Conservation (phyloP, 164 flowering plant genomes). For the Litsea cubeba region DNA sequence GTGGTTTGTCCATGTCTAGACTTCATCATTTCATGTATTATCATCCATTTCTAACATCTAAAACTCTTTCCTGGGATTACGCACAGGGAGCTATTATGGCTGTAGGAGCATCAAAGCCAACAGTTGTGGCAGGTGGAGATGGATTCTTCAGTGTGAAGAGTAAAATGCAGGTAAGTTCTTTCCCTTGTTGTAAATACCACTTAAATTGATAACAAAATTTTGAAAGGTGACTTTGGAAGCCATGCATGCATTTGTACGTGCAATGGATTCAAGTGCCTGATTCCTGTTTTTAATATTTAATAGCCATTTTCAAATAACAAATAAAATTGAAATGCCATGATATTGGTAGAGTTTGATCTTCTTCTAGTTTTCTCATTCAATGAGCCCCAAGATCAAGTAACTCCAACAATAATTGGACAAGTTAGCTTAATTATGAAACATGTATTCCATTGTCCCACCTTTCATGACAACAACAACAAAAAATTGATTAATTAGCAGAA, state of each 20-base stretch:
- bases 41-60: neutral
- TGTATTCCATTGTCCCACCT: too few relatives aligned
- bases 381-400: neutral
- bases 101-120: conserved; percentile 96
- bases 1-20: conserved; percentile 8
- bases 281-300: neutral
- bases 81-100: conserved; percentile 96
- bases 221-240: neutral
- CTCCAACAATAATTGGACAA: neutral
- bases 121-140: conserved; percentile 69
- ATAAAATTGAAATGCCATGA: neutral
- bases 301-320: too few relatives aligned
- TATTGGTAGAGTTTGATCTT: too few relatives aligned
- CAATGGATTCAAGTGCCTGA: neutral
- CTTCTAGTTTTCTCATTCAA: neutral
- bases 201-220: neutral
- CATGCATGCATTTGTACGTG: neutral
- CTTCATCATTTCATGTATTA: neutral
- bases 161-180: conserved; percentile 79
- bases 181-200: neutral
- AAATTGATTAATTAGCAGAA: too few relatives aligned
- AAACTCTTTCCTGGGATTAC: conserved; percentile 12
- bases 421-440: too few relatives aligned
- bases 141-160: conserved; percentile 90
- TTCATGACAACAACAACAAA: too few relatives aligned